phyloP scores from a whole-genome alignment of 345 rosid species.

The Melaleuca quinquenervia region DNA sequence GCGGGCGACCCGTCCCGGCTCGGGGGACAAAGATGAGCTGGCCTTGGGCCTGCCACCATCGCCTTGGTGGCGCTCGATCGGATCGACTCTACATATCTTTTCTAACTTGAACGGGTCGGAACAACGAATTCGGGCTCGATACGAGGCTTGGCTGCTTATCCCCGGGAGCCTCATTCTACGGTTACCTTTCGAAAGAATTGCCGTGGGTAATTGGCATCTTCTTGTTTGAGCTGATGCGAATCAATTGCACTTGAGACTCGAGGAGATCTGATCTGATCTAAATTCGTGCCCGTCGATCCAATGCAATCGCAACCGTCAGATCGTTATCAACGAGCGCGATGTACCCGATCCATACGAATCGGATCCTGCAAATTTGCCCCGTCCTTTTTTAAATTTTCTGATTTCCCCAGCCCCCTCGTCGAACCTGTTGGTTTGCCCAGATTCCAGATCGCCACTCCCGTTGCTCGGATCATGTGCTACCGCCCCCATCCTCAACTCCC shows the following conservation, averaged over 20 bases:
- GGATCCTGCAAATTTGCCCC: neutral
- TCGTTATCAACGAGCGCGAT: neutral
- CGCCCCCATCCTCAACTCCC: neutral
- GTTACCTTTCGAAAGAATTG: neutral
- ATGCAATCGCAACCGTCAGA: neutral
- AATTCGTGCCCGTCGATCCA: neutral
- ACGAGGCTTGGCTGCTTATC: neutral
- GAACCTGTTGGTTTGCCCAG: neutral
- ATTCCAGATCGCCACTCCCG: neutral
- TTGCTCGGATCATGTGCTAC: neutral
- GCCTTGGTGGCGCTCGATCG: neutral
- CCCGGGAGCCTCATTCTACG: accelerated
- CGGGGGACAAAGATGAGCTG: neutral
- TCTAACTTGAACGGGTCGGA: neutral
- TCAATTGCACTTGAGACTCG: neutral
- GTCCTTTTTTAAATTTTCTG: too few relatives aligned
- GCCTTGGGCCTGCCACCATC: neutral
- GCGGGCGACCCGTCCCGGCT: neutral
- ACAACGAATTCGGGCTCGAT: neutral
- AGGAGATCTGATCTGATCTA: neutral
- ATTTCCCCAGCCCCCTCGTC: too few relatives aligned
- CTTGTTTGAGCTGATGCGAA: accelerated
- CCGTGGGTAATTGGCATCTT: accelerated
- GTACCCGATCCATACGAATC: too few relatives aligned
- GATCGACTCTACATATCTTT: neutral